Evolutionary conservation across 352 stramenopile species (phyloP), one percentile per base, ranked within the genome.

Genomic region (Phytophthora idaei): DNA sequence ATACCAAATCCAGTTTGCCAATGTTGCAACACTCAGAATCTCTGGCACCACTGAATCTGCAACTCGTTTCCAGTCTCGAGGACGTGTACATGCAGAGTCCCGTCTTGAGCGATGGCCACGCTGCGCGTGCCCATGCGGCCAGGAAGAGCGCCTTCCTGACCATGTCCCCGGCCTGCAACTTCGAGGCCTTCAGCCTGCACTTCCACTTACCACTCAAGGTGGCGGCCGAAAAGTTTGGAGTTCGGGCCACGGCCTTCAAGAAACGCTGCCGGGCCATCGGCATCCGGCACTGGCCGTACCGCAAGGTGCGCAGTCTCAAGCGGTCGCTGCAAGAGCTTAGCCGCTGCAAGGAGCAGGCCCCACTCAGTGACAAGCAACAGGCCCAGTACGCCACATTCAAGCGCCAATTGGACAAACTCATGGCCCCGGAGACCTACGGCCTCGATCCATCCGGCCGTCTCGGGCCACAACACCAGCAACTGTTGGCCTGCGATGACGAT

Each of bases 171-270:
- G 70, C 68, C 27, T 87, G 83, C 74, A 92, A 85, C 71, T 92
- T 92, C 42, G 76, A 88, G 47, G 82, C 83, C 4, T 88, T 89
- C 55, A 89, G 80, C 39, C 71, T 78, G 32, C 78, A 90, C 60
- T 91, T 91, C 53, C 78, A 91, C 50, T 47, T 91, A 49, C 83
- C 83, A 15, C 74, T 91, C 21, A 91, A 91, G 62, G 70, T 75
- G 11, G 83, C 83, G 9, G 83, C 83, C 29, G 83, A 91, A 61
- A 90, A 91, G 67, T 91, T 91, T 61, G 83, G 83, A 15, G 83
- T 91, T 15, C 80, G 83, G 6, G 83, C 83, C 17, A 91, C 83
- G 10, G 83, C 83, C 34, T 91, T 91, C 74, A 90, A 92, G 70
- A 92, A 92, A 59, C 73, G 81, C 32, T 90, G 83, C 61, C 77